Evolutionary conservation across 768 basidiomycete species (phyloP), one percentile per base, ranked within the genome.

Genomic region (Neoboletus magnificus): DNA sequence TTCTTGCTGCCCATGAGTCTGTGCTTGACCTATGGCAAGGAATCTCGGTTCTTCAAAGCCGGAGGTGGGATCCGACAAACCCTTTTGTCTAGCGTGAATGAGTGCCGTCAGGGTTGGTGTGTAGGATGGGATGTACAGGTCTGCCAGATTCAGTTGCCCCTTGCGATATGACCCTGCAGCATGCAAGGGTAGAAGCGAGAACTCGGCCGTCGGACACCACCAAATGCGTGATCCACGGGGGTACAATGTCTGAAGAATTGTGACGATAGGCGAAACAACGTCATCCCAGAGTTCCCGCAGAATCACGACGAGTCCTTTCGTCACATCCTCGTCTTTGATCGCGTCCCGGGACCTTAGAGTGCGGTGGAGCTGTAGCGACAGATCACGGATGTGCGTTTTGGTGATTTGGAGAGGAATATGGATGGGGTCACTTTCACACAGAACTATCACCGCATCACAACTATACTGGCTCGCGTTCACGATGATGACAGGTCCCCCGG

Each of bases 401-500:
- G 32, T 50, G 32, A 55, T 43, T 5, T 16, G 15, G 18, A 50
- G 52, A 50, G 62, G 37, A 52, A 50, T 13, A 12, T 32, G 35
- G 47, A 54, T 37, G 54, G 61, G 55, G 12, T 33, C 22, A 6
- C 20, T 16, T 5, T 45, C 37, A 15, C 23, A 18, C 12, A 46
- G 16, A 25, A 74, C 48, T 10, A 72, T 67, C n/a, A 76, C 37
- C 0, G 71, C 74, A 54, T 74, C 70, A 33, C 70, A 75, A 22
- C 69, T 56, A 36, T 36, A 18, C 18, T 36, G 36, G 8, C 36
- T 36, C 15, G 16, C 36, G 36, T 36, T 36, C 4, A 36, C 36
- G 36, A 36, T 18, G 16, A 36, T 36, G 36, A 36, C 36, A 12
- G 36, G 36, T 36, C 36, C 71, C 20, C 50, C 60, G 9, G 50